These are phyloP conservation scores for Alnus glutinosa DNA, from an alignment of 306 rosid species.

Conservation along the genomic window DNA sequence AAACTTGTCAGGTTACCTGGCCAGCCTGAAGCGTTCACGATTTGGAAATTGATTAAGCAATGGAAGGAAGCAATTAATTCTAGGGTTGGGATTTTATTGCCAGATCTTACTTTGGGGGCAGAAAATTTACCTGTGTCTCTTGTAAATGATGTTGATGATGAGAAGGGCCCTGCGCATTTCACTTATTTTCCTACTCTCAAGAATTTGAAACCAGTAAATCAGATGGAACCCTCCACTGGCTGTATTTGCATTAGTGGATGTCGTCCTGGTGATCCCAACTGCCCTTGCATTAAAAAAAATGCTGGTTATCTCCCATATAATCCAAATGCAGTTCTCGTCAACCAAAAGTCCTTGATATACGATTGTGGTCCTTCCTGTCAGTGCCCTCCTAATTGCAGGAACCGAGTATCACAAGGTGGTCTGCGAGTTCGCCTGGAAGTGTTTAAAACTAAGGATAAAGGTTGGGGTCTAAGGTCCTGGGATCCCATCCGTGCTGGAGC, in stretches of 20 bases:
- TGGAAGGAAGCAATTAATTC: slow-evolving; percentile 39
- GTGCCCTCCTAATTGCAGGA: slow-evolving; percentile 63
- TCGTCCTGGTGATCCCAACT: slow-evolving; percentile 49
- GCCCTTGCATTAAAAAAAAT: slow-evolving; percentile 76
- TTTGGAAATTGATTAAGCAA: slow-evolving; percentile 49
- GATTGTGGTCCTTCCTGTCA: slow-evolving; percentile 74
- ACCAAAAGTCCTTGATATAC: slow-evolving; percentile 61
- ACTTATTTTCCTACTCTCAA: slow-evolving; percentile 63
- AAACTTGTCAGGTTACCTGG: slow-evolving; percentile 63
- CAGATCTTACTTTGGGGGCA: slow-evolving; percentile 51
- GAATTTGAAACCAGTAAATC: slow-evolving; percentile 51
- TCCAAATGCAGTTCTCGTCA: slow-evolving; percentile 53
- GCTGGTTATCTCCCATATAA: slow-evolving; percentile 66
- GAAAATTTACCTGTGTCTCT: slow-evolving; percentile 87
- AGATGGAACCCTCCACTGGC: slow-evolving; percentile 53
- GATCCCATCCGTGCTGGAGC: slow-evolving; percentile 69
- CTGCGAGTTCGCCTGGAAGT: slow-evolving; percentile 53
- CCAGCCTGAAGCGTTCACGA: slow-evolving; percentile 49
- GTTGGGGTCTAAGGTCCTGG: slow-evolving; percentile 71
- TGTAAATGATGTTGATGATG: slow-evolving; percentile 85
- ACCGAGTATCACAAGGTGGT: slow-evolving; percentile 60
- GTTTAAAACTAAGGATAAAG: slow-evolving; percentile 58
- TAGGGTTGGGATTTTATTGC: slow-evolving; percentile 55
- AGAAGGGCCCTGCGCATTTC: slow-evolving; percentile 96
- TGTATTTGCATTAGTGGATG: slow-evolving; percentile 83